Evolutionary conservation across 208 protist species (phyloP).

Genomic region (Acanthamoeba castellanii): DNA sequence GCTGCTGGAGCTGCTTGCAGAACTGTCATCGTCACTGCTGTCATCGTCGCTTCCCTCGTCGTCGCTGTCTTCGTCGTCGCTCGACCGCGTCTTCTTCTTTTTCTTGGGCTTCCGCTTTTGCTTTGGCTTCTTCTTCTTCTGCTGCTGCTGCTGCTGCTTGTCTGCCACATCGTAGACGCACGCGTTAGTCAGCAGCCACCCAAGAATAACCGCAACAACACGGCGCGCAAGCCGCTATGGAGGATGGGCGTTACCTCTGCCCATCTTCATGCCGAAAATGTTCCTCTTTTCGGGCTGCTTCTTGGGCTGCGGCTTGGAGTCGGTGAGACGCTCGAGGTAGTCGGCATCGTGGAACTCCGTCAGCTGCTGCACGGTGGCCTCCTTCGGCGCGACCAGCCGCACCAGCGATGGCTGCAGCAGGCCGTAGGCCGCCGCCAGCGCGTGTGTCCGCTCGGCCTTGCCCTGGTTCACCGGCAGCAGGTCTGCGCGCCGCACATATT

Average conservation of each 20-base stretch:
- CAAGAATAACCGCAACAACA: too few species aligned
- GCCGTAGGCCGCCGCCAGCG: constrained; percentile 37
- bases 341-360: constrained; percentile 20
- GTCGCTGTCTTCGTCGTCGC: background rate
- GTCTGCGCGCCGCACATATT: background rate
- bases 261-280: constrained; percentile 15
- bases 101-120: background rate
- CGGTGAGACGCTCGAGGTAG: constrained; percentile 24
- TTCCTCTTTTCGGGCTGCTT: background rate
- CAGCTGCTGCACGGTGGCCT: constrained; percentile 13
- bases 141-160: background rate
- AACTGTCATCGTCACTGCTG: too few species aligned
- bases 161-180: too few species aligned
- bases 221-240: too few species aligned
- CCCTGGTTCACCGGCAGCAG: constrained; percentile 32
- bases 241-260: too few species aligned
- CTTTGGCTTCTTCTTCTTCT: background rate
- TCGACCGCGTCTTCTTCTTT: background rate
- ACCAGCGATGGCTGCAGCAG: background rate
- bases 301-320: background rate
- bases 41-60: background rate
- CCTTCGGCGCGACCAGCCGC: background rate
- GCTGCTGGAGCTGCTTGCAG: background rate
- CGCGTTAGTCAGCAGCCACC: too few species aligned
- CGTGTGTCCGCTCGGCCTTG: constrained; percentile 12